Percentiles rank a stretch among this genome's conserved stretches.
Conservation (phyloP, 2,329 filamentous ascomycete genomes). For the Paracoccidioides lutzii region DNA sequence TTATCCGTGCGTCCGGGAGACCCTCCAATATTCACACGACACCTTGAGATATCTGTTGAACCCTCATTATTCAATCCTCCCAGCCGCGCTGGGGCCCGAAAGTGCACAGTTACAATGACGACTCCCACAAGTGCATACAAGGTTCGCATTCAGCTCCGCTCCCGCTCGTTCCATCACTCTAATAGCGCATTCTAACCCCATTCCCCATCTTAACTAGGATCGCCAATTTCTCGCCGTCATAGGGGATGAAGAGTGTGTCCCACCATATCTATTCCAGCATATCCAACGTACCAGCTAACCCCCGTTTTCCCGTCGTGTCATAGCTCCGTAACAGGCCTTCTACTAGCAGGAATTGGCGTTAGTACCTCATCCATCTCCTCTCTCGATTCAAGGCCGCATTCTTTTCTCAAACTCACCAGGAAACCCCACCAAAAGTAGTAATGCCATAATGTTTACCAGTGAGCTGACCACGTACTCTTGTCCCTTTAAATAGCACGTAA, state of each 20-base stretch:
- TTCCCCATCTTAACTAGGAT: conserved; percentile 41
- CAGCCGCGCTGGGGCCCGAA: background rate
- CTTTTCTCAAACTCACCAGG: too few relatives aligned
- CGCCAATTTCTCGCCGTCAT: conserved; percentile 95
- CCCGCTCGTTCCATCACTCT: background rate
- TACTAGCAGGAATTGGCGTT: conserved; percentile 92
- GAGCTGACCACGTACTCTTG: background rate
- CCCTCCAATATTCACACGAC: background rate
- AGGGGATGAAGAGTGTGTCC: conserved; percentile 64
- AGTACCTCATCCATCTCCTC: conserved; percentile 18
- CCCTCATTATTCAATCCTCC: background rate
- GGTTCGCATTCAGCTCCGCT: conserved; percentile 16
- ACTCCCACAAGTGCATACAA: conserved; percentile 48
- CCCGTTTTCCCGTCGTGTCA: background rate
- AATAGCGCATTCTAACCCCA: background rate
- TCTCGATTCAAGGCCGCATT: too few relatives aligned
- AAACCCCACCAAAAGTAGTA: too few relatives aligned
- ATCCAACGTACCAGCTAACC: background rate
- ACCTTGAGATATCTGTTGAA: background rate
- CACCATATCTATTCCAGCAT: background rate
- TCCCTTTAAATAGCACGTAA: conserved; percentile 58
- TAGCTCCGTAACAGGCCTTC: conserved; percentile 88
- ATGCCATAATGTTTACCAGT: background rate
- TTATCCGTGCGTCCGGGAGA: background rate
- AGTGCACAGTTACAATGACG: conserved; percentile 38